These are phyloP conservation scores for Talaromyces amestolkiae DNA, from an alignment of 2,329 filamentous ascomycete species.

Conservation along the genomic window DNA sequence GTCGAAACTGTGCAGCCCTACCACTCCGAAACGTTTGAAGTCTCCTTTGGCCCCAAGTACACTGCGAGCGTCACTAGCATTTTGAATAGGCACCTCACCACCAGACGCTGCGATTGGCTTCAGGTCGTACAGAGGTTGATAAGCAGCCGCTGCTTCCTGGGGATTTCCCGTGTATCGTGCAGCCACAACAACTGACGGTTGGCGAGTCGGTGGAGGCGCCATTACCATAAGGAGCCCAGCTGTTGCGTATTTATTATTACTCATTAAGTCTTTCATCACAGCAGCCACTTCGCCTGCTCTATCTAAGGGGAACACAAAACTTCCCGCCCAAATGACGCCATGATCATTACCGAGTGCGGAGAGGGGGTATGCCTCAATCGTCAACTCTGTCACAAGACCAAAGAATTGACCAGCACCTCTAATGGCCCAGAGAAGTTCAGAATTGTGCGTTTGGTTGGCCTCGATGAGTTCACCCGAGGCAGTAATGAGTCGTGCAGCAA, in stretches of 20 bases:
- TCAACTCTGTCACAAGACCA: constrained; percentile 29
- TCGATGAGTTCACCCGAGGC: constrained; percentile 21
- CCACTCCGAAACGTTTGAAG: constrained; percentile 23
- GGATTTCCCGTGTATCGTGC: constrained; percentile 21
- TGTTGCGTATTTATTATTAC: constrained; percentile 14
- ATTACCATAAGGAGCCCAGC: constrained; percentile 22
- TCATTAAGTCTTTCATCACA: constrained; percentile 11
- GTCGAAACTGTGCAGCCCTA: constrained; percentile 25
- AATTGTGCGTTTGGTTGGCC: constrained; percentile 27
- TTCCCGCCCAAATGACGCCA: constrained; percentile 23
- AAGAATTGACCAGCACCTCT: constrained; percentile 35
- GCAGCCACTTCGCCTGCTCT: background rate
- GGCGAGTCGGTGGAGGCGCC: constrained; percentile 29
- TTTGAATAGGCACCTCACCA: constrained; percentile 13
- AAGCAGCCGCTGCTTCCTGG: constrained; percentile 18
- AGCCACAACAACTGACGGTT: constrained; percentile 25
- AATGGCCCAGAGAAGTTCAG: constrained; percentile 26
- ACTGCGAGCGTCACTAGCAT: constrained; percentile 20
- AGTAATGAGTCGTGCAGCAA: constrained; percentile 9
- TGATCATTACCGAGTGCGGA: background rate
- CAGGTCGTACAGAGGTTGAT: constrained; percentile 22
- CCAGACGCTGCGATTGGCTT: constrained; percentile 16
- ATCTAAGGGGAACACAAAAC: constrained; percentile 9
- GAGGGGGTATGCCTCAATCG: constrained; percentile 4
- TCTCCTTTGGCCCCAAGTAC: constrained; percentile 21